These are phyloP conservation scores for Diaporthe humulicola DNA, from an alignment of 2,329 filamentous ascomycete species.

Conservation along the genomic window DNA sequence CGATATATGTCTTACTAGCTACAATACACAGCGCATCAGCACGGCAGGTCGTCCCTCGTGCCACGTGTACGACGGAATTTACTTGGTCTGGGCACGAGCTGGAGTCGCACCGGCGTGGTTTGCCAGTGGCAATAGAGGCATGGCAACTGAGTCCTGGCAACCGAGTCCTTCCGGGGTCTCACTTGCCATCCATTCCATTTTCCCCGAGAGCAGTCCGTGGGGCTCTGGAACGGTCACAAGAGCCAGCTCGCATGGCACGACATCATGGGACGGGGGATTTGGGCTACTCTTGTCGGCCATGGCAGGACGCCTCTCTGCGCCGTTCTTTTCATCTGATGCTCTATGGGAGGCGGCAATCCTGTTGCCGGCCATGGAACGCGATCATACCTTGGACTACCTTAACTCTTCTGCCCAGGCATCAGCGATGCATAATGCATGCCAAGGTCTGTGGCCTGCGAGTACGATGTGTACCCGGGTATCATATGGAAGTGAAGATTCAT, in stretches of 20 bases:
- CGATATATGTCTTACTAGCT: not conserved
- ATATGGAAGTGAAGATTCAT: not conserved
- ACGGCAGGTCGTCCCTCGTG: not conserved
- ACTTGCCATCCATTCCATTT: slow-evolving; percentile 6
- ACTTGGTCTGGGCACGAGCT: not conserved
- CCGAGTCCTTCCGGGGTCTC: not conserved
- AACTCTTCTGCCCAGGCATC: slow-evolving; percentile 8
- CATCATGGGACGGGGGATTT: not conserved
- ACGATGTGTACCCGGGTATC: not conserved
- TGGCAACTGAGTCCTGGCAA: not conserved
- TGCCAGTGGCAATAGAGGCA: not conserved
- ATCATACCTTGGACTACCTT: not conserved
- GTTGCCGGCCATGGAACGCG: slow-evolving; percentile 27
- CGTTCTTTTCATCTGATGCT: not conserved
- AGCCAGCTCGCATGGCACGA: not conserved
- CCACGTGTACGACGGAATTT: not conserved
- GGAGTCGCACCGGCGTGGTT: not conserved
- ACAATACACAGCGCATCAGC: not conserved
- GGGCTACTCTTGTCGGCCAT: not conserved
- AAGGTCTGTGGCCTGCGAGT: not conserved
- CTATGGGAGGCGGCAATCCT: not conserved
- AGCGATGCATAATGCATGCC: slow-evolving; percentile 4
- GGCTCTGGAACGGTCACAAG: not conserved
- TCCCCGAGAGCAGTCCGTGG: not conserved
- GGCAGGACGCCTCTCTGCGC: not conserved